Base-by-base conservation (phyloP, 768 basidiomycete species). In the Dioszegia hungarica region DNA sequence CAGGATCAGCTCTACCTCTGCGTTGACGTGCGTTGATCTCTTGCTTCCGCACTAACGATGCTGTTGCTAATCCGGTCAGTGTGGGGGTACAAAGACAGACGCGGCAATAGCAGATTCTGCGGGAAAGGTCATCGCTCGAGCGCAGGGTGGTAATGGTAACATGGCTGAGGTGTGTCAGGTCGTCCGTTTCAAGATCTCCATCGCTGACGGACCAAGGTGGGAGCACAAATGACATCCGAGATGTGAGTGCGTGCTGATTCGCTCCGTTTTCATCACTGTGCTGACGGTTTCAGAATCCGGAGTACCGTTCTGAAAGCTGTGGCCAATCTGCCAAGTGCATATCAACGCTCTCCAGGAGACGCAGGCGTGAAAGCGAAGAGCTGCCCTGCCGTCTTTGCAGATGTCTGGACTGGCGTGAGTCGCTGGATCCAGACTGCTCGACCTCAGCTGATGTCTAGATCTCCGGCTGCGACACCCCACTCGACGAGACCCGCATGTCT, bases 41-140 rank as follows among this genome's bases (percentile, higher is more conserved):
- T 25, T 19, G 14, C 3, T 25, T 2, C 25, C 19, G 20, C 25
- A 19, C 5, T 4, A 29, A 14, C 38, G 15, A 19, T 40, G 60
- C 41, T 57, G 36, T 54, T 6, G 14, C 31, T 14, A 6, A 14
- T 6, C 31, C 37, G 17, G 5, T 15, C 45, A 67, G 68, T 58
- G 56, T 60, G 90, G 90, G 28, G 90, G 89, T 20, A 88, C 88
- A 40, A 94, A 93, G 78, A 91, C 91, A 10, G 82, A 86, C 25
- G 87, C 82, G 5, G 87, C 82, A 57, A 83, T 93, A 73, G 80
- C 80, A 58, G 80, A 85, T 69, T 63, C 70, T 19, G 61, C 79
- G 2, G 87, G 89, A 60, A 75, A 77, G 4, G 81, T 89, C 63
- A 56, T 89, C 40, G 85, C 85, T 0, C 84, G 86, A 40, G 88